These are phyloP conservation scores for Naganishia cerealis DNA, from an alignment of 1,284 basidiomycete species.

Conservation along the genomic window DNA sequence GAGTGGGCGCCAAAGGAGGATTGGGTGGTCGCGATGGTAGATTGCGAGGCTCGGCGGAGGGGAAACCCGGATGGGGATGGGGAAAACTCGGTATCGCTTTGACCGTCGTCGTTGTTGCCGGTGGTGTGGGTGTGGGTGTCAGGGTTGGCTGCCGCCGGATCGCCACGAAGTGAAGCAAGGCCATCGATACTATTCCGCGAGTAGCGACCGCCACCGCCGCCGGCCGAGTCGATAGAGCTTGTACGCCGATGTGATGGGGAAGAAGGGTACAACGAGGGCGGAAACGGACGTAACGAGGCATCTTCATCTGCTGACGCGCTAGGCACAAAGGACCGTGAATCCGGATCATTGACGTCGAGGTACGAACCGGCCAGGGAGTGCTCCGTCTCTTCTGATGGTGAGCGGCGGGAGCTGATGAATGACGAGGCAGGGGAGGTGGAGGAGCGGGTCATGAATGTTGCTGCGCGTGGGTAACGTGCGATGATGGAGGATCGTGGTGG, in stretches of 20 bases:
- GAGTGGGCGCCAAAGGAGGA: conserved; percentile 17
- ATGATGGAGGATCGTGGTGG: conserved; percentile 39
- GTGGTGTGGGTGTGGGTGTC: neutral
- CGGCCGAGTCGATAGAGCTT: neutral
- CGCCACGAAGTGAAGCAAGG: neutral
- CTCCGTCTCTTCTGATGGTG: conserved; percentile 34
- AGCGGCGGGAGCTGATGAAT: conserved; percentile 28
- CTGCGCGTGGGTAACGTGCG: conserved; percentile 4
- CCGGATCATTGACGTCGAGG: conserved; percentile 29
- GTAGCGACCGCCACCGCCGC: no score
- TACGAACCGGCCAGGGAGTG: conserved; percentile 35
- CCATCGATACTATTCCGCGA: neutral
- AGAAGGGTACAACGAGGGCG: conserved; percentile 62
- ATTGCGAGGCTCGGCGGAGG: conserved; percentile 6
- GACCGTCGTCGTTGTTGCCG: neutral
- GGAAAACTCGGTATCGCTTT: neutral
- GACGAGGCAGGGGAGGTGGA: conserved; percentile 14
- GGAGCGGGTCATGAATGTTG: conserved; percentile 23
- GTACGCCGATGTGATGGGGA: neutral
- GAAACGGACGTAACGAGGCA: conserved; percentile 78
- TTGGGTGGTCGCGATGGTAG: conserved; percentile 10
- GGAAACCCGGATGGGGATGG: conserved; percentile 18
- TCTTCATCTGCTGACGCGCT: conserved; percentile 75
- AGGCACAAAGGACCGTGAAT: conserved; percentile 28
- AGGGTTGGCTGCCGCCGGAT: neutral